A percentile compares a stretch with the other conserved stretches of the same genome.
Conservation (phyloP, 108 stramenopile species). For the Aurantiochytrium sp. region DNA sequence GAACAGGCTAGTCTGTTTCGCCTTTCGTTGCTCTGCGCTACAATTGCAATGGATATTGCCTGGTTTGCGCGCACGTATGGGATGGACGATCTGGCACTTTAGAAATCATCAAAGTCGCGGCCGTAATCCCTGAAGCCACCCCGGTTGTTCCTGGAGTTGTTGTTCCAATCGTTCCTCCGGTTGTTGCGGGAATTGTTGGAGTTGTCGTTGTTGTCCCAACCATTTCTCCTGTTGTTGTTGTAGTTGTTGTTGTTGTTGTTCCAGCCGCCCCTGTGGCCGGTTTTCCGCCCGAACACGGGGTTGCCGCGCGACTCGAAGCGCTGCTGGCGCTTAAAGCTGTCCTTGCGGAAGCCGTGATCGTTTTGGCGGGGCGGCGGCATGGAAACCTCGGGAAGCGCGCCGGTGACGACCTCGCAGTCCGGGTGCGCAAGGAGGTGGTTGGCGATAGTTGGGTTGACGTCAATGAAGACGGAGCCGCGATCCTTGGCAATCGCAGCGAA, state of each 20-base stretch:
- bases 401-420: background rate
- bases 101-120: too few species aligned
- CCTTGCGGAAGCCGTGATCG: background rate
- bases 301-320: background rate
- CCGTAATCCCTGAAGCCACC: too few species aligned
- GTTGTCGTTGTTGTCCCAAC: too few species aligned
- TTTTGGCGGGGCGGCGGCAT: background rate
- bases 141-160: too few species aligned
- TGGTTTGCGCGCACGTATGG: too few species aligned
- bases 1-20: background rate
- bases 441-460: background rate
- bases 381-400: background rate
- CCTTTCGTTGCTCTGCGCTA: too few species aligned
- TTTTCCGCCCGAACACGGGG: background rate
- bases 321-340: background rate
- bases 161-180: too few species aligned
- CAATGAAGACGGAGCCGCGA: background rate
- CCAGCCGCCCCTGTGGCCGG: background rate
- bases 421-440: background rate
- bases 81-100: too few species aligned
- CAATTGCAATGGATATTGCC: too few species aligned
- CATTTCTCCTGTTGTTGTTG: too few species aligned
- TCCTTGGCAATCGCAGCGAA: background rate
- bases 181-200: too few species aligned
- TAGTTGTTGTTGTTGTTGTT: background rate